Conservation (phyloP, 371 early-diverging fungal genomes). For the Mucor plumbeus region DNA sequence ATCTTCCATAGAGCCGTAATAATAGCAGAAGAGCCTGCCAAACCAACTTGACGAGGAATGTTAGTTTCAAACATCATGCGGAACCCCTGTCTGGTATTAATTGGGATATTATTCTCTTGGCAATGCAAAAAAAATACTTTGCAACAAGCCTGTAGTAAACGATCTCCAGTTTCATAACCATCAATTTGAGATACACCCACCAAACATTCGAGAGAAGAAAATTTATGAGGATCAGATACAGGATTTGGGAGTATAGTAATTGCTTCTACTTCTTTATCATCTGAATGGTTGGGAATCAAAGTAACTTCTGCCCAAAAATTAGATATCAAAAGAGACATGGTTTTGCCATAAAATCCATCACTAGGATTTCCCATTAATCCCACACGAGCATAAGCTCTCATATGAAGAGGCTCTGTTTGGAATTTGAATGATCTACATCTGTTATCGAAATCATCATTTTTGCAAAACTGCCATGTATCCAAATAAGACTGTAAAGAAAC, state of each 20-base stretch:
- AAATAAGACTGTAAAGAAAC: constrained; percentile 15
- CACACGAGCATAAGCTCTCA: constrained; percentile 64
- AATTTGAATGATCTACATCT: not conserved
- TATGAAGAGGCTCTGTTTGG: constrained; percentile 38
- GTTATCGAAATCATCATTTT: constrained; percentile 10
- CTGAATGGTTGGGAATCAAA: constrained; percentile 52
- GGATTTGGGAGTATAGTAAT: constrained; percentile 53
- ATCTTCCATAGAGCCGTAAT: constrained; percentile 66
- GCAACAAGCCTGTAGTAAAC: constrained; percentile 63
- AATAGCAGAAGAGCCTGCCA: constrained; percentile 74
- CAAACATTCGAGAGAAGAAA: constrained; percentile 45
- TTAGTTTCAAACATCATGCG: constrained; percentile 62
- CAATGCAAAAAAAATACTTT: constrained; percentile 65
- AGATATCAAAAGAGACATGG: constrained; percentile 65
- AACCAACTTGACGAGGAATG: constrained; percentile 77
- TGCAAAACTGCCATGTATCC: constrained; percentile 21
- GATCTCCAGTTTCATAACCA: constrained; percentile 65
- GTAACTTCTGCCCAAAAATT: constrained; percentile 71
- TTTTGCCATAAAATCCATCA: constrained; percentile 74
- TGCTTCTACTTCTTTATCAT: constrained; percentile 21
- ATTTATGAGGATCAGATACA: constrained; percentile 51
- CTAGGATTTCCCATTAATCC: constrained; percentile 78
- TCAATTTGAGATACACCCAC: constrained; percentile 48
- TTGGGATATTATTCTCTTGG: constrained; percentile 36
- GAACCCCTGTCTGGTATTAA: constrained; percentile 58